These are phyloP conservation scores for Thuidium tamariscinum DNA, from an alignment of 225 moss, liverwort and hornwort genomes.

Conservation along the genomic window DNA sequence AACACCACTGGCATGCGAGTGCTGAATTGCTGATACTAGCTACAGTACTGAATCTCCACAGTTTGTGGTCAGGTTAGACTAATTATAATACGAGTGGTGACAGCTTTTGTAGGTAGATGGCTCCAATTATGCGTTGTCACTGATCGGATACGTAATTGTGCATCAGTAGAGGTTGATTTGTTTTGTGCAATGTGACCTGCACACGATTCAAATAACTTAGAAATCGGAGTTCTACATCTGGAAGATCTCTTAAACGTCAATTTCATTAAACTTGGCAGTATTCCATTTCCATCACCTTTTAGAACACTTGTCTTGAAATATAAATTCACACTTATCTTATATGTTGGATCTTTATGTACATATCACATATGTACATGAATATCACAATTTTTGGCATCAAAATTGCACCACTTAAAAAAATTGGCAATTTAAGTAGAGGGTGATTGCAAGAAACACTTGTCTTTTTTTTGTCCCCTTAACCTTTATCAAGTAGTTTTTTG, in stretches of 20 bases:
- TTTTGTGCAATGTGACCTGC: not conserved
- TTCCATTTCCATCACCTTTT: not conserved
- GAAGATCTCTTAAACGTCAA: not conserved
- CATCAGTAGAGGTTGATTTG: not conserved
- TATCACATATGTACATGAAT: too few species aligned
- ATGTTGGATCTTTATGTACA: too few species aligned
- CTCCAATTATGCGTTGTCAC: not conserved
- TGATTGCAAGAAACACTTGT: too few species aligned
- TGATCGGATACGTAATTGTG: not conserved
- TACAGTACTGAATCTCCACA: not conserved
- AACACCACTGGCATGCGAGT: too few species aligned
- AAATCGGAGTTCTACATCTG: not conserved
- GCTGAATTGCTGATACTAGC: too few species aligned
- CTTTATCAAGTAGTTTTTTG: too few species aligned
- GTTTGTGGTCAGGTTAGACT: not conserved
- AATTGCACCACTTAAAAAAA: too few species aligned
- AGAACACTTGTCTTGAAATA: not conserved
- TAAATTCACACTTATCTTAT: not conserved
- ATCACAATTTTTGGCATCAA: too few species aligned
- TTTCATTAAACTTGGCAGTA: not conserved
- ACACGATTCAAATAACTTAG: too few species aligned
- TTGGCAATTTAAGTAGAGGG: too few species aligned
- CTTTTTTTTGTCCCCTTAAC: too few species aligned
- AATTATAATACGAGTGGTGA: not conserved
- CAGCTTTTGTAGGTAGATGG: not conserved